Conservation (phyloP, 768 basidiomycete species). For the Lactifluus pinguis region DNA sequence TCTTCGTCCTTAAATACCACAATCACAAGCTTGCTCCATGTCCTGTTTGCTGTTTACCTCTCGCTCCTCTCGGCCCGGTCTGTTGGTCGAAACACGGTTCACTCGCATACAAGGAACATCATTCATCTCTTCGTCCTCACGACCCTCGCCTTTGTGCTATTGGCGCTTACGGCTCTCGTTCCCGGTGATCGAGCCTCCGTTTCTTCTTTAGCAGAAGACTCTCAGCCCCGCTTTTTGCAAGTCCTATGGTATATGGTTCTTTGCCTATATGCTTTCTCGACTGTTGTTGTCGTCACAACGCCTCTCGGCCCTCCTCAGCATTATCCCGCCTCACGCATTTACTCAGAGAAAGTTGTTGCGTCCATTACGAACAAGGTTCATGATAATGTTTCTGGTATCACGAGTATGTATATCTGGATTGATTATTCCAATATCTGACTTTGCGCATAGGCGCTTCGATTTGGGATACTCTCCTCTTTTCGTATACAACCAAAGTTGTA, state of each 20-base stretch:
- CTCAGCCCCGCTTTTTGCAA: slow-evolving; percentile 19
- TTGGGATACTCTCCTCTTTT: slow-evolving; percentile 65
- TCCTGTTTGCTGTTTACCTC: slow-evolving; percentile 51
- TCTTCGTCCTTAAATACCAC: slow-evolving; percentile 24
- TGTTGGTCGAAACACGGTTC: slow-evolving; percentile 36
- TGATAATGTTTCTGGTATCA: slow-evolving; percentile 66
- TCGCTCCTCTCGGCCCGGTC: slow-evolving; percentile 44
- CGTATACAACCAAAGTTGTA: slow-evolving; percentile 81
- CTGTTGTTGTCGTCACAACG: slow-evolving; percentile 37
- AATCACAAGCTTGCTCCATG: slow-evolving; percentile 36
- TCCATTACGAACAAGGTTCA: slow-evolving; percentile 50
- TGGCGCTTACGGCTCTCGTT: slow-evolving; percentile 45
- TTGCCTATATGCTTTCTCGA: slow-evolving; percentile 39
- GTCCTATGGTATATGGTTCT: slow-evolving; percentile 46
- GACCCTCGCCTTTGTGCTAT: slow-evolving; percentile 36
- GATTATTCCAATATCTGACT: not conserved
- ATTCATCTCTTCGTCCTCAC: slow-evolving; percentile 55
- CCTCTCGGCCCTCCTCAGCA: slow-evolving; percentile 69
- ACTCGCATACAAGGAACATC: slow-evolving; percentile 29
- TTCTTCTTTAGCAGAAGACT: slow-evolving; percentile 15
- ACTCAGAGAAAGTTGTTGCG: slow-evolving; percentile 59
- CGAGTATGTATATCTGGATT: slow-evolving; percentile 28
- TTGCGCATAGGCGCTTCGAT: slow-evolving; percentile 41
- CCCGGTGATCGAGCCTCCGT: slow-evolving; percentile 35
- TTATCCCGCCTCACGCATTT: slow-evolving; percentile 64